These are phyloP conservation scores for Fraxinus anomala DNA, from an alignment of 257 asterid species.

Conservation along the genomic window DNA sequence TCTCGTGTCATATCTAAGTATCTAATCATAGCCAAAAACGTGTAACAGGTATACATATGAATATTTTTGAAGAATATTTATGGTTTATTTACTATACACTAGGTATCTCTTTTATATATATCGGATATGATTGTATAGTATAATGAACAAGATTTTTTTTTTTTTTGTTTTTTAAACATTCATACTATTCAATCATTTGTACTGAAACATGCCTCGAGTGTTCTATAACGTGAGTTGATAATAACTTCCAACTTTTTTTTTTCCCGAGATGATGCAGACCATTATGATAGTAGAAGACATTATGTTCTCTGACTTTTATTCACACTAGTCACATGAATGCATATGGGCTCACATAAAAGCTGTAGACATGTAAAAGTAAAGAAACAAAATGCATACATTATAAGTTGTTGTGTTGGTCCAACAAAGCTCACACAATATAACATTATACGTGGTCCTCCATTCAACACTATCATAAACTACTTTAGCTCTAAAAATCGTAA, in stretches of 20 bases:
- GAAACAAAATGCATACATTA: not conserved
- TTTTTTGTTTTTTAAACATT: too few relatives aligned
- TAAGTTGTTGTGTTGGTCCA: not conserved
- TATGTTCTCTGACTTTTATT: not conserved
- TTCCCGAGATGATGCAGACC: not conserved
- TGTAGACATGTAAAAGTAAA: not conserved
- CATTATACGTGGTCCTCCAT: constrained; percentile 28
- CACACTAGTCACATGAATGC: constrained; percentile 37
- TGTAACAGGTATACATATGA: too few relatives aligned
- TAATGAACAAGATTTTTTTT: too few relatives aligned
- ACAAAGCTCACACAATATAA: constrained; percentile 6
- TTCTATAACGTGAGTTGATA: not conserved
- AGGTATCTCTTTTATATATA: too few relatives aligned
- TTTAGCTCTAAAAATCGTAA: constrained; percentile 26
- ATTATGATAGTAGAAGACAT: not conserved
- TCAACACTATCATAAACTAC: constrained; percentile 20
- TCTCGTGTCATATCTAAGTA: too few relatives aligned
- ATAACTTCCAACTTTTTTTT: too few relatives aligned
- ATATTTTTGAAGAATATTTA: too few relatives aligned
- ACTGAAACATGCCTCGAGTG: not conserved
- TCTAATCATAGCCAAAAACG: too few relatives aligned
- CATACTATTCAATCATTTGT: not conserved
- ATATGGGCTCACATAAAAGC: constrained; percentile 17
- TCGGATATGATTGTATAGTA: not conserved
- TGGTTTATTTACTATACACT: too few relatives aligned